A percentile compares a stretch with the other conserved stretches of the same genome.
Conservation (phyloP, 169 alveolate genomes). For the Blepharisma undulans region DNA sequence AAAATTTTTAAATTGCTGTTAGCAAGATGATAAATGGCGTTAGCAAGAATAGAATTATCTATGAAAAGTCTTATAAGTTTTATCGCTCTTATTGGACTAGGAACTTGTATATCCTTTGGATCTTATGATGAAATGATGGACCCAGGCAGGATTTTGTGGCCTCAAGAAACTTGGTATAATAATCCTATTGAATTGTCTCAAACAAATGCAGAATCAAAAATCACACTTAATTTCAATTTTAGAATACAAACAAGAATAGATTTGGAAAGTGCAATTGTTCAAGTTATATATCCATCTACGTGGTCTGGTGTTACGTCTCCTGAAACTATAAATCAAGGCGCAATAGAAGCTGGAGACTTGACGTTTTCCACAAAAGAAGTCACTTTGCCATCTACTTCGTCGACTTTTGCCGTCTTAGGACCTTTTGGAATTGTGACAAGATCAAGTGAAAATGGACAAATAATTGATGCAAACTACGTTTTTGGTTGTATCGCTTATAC, state of each 20-base stretch:
- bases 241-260: background rate
- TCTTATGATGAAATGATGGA: too few relatives aligned
- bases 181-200: background rate
- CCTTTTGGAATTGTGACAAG: constrained; percentile 13
- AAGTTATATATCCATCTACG: background rate
- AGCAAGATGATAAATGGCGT: too few relatives aligned
- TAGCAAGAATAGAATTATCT: too few relatives aligned
- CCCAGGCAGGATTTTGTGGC: too few relatives aligned
- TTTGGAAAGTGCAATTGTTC: background rate
- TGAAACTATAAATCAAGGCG: too few relatives aligned
- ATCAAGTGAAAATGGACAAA: background rate
- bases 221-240: background rate
- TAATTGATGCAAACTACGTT: background rate
- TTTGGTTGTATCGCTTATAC: background rate
- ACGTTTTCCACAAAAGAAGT: background rate
- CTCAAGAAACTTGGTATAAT: too few relatives aligned
- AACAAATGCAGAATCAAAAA: background rate
- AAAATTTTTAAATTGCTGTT: too few relatives aligned
- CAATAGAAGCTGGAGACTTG: too few relatives aligned
- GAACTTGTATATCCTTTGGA: too few relatives aligned
- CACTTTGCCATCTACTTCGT: background rate
- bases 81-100: too few relatives aligned
- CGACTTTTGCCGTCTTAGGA: background rate
- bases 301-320: background rate
- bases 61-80: too few relatives aligned